Conservation (phyloP, 1,284 basidiomycete genomes). For the Cryptococcus sp. region DNA sequence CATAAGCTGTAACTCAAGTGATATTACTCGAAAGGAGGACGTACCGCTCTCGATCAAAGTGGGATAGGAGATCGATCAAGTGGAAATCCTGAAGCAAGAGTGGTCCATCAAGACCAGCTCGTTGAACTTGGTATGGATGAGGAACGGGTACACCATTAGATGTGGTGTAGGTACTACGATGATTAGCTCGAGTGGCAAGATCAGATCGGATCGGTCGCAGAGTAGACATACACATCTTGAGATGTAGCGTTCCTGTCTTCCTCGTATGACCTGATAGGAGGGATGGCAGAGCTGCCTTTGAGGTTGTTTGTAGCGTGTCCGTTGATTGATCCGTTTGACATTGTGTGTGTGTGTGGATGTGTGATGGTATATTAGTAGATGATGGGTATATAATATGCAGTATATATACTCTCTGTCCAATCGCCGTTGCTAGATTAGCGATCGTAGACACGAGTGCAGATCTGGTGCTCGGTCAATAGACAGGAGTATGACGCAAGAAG, state of each 20-base stretch:
- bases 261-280: slow-evolving; percentile 17
- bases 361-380: neutral
- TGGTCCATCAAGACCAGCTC: slow-evolving; percentile 69
- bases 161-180: slow-evolving; percentile 62
- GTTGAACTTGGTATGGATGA: slow-evolving; percentile 62
- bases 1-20: neutral
- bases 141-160: slow-evolving; percentile 71
- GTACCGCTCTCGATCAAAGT: slow-evolving; percentile 82
- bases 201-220: neutral
- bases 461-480: too few species aligned
- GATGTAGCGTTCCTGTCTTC: slow-evolving; percentile 24
- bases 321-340: slow-evolving; percentile 2
- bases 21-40: slow-evolving; percentile 10
- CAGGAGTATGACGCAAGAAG: too few species aligned
- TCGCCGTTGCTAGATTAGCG: too few species aligned
- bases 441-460: too few species aligned
- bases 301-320: slow-evolving; percentile 2
- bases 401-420: too few species aligned
- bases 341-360: neutral
- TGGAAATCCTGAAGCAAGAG: slow-evolving; percentile 88
- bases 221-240: slow-evolving; percentile 18
- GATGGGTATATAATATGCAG: neutral
- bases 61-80: slow-evolving; percentile 79
- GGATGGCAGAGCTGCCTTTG: slow-evolving; percentile 4
- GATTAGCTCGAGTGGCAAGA: neutral